phyloP scores from a whole-genome alignment of 148 eudicot genomes.

The Rhododendron simsii region DNA sequence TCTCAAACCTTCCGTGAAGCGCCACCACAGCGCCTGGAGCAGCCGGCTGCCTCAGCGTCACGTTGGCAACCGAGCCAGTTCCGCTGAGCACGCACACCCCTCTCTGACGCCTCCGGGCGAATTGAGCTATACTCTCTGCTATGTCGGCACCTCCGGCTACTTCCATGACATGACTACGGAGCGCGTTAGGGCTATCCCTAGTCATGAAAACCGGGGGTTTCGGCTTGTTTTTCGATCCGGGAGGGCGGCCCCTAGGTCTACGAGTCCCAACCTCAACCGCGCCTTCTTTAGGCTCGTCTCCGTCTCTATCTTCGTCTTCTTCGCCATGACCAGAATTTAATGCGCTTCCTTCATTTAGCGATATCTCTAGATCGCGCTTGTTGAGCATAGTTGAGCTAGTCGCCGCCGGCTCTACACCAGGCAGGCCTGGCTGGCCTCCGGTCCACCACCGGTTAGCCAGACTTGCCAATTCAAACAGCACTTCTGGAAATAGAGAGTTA shows the following conservation, averaged over 20 bases:
- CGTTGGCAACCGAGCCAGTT: slow-evolving; percentile 42
- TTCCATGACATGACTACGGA: slow-evolving; percentile 57
- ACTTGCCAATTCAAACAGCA: slow-evolving; percentile 2
- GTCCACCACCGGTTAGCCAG: slow-evolving; percentile 66
- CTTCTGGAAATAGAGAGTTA: neutral
- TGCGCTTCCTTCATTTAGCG: slow-evolving; percentile 2
- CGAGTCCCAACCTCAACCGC: slow-evolving; percentile 35
- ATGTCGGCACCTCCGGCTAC: slow-evolving; percentile 45
- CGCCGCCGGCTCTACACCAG: slow-evolving; percentile 22
- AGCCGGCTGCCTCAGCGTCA: slow-evolving; percentile 41
- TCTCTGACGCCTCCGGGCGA: slow-evolving; percentile 38
- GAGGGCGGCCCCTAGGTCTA: slow-evolving; percentile 57
- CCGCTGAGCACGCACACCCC: slow-evolving; percentile 51
- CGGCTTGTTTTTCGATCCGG: slow-evolving; percentile 60
- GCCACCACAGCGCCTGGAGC: slow-evolving; percentile 32
- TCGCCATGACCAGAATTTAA: slow-evolving; percentile 2
- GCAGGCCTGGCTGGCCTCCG: slow-evolving; percentile 32
- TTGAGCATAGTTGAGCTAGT: neutral
- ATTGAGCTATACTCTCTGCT: slow-evolving; percentile 42
- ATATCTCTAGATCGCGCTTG: slow-evolving; percentile 11
- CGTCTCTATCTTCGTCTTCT: slow-evolving; percentile 27
- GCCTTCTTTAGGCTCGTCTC: slow-evolving; percentile 38
- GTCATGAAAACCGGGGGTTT: slow-evolving; percentile 48
- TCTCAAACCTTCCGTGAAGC: slow-evolving; percentile 53
- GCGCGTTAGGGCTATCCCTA: slow-evolving; percentile 43